Conservation (phyloP, 1,284 basidiomycete species). For the Microbotryum intermedium region DNA sequence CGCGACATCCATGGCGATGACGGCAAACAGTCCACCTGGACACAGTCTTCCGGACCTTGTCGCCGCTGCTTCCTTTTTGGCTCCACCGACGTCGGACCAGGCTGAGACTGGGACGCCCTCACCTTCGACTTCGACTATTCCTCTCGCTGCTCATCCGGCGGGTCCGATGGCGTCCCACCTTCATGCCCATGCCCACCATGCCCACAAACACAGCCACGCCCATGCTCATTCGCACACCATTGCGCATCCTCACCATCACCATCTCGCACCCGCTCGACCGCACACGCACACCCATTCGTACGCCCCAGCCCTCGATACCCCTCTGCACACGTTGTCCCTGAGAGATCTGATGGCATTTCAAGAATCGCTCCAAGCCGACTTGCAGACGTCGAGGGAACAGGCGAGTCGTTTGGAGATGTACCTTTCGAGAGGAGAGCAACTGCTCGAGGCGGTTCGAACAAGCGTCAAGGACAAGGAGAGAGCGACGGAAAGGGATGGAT, state of each 20-base stretch:
- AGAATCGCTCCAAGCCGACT: constrained; percentile 9
- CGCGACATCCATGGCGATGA: neutral
- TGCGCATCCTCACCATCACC: neutral
- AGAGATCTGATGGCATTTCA: constrained; percentile 14
- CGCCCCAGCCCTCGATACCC: neutral
- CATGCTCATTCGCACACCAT: neutral
- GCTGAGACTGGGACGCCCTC: neutral
- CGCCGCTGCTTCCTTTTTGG: constrained; percentile 10
- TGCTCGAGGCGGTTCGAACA: constrained; percentile 10
- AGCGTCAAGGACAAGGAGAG: neutral
- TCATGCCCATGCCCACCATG: neutral
- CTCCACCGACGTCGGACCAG: neutral
- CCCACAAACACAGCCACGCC: neutral
- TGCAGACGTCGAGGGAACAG: constrained; percentile 9
- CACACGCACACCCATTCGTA: neutral
- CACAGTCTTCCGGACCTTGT: constrained; percentile 24
- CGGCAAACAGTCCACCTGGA: constrained; percentile 5
- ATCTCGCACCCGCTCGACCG: neutral
- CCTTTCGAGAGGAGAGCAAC: constrained; percentile 13
- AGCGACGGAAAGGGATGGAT: neutral
- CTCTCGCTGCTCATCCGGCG: constrained; percentile 5
- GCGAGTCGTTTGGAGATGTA: constrained; percentile 13
- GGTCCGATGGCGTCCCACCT: neutral
- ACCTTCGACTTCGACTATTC: neutral
- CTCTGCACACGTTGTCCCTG: constrained; percentile 2